Conservation (phyloP, 805 yeast genomes). For the Metschnikowia amazonensis region DNA sequence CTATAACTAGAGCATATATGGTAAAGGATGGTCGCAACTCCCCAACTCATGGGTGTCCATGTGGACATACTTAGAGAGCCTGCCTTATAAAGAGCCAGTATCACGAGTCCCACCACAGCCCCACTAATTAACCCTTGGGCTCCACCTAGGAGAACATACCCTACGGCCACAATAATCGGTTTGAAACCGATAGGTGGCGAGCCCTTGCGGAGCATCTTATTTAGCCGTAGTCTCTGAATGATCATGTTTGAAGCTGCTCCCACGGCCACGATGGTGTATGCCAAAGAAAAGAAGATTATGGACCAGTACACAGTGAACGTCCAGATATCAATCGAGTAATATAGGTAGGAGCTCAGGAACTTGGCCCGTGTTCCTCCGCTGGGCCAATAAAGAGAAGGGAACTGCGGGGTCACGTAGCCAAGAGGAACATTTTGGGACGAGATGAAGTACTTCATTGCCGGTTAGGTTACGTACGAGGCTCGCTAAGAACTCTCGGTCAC, state of each 20-base stretch:
- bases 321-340: conserved; percentile 74
- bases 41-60: conserved; percentile 92
- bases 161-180: conserved; percentile 39
- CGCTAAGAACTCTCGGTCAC: neutral
- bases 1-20: conserved; percentile 67
- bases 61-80: conserved; percentile 87
- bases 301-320: conserved; percentile 80
- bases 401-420: conserved; percentile 73
- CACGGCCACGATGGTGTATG: conserved; percentile 62
- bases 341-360: conserved; percentile 55
- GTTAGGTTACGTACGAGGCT: neutral
- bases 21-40: conserved; percentile 60
- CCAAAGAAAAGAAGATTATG: conserved; percentile 57
- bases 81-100: conserved; percentile 71
- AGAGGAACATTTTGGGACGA: conserved; percentile 62
- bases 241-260: conserved; percentile 43
- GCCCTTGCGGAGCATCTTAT: conserved; percentile 1
- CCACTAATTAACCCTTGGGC: conserved; percentile 70
- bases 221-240: conserved; percentile 20
- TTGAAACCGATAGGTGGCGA: conserved; percentile 13
- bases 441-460: conserved; percentile 27
- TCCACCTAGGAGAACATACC: conserved; percentile 53
- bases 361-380: conserved; percentile 33
- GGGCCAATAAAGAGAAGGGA: conserved; percentile 83
- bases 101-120: conserved; percentile 67